These are phyloP conservation scores for Asterella californica DNA, from an alignment of 225 moss, liverwort and hornwort genomes.

Conservation along the genomic window DNA sequence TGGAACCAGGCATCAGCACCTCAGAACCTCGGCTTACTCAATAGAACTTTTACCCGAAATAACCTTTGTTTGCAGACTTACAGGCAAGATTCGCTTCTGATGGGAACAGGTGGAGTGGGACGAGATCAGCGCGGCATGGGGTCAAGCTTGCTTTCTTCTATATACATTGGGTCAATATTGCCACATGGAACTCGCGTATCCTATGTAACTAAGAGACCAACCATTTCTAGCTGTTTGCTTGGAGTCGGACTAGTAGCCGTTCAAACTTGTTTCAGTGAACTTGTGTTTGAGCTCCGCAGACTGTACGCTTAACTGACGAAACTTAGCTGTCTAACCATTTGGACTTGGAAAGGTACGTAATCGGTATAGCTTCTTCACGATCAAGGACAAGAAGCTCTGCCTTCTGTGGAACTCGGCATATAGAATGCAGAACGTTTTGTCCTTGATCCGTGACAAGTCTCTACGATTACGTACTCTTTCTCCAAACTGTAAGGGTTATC, in stretches of 20 bases:
- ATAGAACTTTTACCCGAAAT: neutral
- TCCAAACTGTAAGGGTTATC: neutral
- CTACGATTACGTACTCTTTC: neutral
- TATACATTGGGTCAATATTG: constrained; percentile 94
- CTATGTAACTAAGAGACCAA: constrained; percentile 18
- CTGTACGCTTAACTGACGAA: too few relatives aligned
- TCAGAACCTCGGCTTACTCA: constrained; percentile 32
- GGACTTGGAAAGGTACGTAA: too few relatives aligned
- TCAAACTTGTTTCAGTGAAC: neutral
- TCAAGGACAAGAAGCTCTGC: too few relatives aligned
- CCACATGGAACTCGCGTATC: constrained; percentile 63
- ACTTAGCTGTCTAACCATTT: too few relatives aligned
- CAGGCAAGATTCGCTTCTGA: constrained; percentile 14
- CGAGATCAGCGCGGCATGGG: constrained; percentile 98
- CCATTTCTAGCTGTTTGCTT: neutral
- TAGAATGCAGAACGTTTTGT: too few relatives aligned
- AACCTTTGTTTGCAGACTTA: neutral
- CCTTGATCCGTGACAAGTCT: too few relatives aligned
- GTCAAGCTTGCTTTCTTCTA: constrained; percentile 88
- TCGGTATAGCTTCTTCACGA: too few relatives aligned
- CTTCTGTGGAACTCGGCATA: too few relatives aligned
- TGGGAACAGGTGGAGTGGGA: constrained; percentile 69
- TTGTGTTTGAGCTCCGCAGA: too few relatives aligned
- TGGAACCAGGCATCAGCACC: neutral
- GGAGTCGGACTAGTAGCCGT: too few relatives aligned